Evolutionary conservation across 495 filamentous ascomycete species (phyloP), one percentile per base, ranked within the genome.

Genomic region (Pseudomonodictys pantanalensis): DNA sequence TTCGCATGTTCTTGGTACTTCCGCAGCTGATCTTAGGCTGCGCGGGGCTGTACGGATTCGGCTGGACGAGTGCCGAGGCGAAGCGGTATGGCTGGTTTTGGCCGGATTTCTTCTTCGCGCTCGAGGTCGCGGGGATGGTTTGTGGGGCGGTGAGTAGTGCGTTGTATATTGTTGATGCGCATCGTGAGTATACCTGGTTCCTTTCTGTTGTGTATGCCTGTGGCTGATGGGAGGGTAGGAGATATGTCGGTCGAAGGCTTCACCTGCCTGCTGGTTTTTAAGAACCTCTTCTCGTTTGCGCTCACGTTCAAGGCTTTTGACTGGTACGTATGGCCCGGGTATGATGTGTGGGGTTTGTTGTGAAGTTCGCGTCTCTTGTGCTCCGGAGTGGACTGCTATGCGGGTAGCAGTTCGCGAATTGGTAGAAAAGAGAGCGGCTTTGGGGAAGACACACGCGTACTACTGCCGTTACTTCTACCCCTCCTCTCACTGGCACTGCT

Each of bases 151-250:
- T 96, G 5, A 84, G 87, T 0, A 86, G 85, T 49, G 86, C 89
- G 0, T 71, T 97, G n/a, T 97, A 97, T 65, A 88, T 97, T 64
- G 90, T 96, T 0, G 92, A 97, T 75, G 92, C 92, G 1, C 91
- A 96, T 73, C 86, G 91, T 88, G 74, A 76, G 86, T 81, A 50
- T 57, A 12, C 12, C 38, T 35, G 0, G 6, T 32, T 9, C 3
- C 24, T 50, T 24, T 24, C 20, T 12, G 8, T 2, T 51, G 3
- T 11, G 5, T 11, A 7, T 6, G 32, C 10, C 35, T 35, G 18
- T 22, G n/a, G 49, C 35, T 29, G 20, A 39, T 41, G 4, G 20
- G 15, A 25, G 65, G 38, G 15, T 56, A 90, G 87, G 86, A 9
- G 83, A 90, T 53, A 86, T 97, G 50, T 83, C 91, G 1, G 85